These are phyloP conservation scores for Hemileccinum impolitum DNA, from an alignment of 768 basidiomycete genomes.

Conservation along the genomic window DNA sequence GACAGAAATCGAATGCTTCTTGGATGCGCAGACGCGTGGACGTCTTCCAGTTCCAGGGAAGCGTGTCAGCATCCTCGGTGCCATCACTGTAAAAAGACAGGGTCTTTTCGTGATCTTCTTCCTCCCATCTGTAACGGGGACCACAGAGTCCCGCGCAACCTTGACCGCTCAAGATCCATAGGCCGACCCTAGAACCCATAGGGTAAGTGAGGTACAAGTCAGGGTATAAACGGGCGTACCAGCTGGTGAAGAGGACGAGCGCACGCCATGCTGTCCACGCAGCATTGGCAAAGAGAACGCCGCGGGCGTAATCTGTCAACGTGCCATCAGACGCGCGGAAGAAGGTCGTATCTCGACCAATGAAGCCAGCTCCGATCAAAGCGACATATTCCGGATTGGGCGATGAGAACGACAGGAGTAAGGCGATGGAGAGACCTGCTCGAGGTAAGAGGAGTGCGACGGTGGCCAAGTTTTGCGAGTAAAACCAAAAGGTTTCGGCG, in stretches of 20 bases:
- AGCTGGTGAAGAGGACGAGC: constrained; percentile 65
- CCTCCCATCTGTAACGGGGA: constrained; percentile 82
- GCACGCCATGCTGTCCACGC: constrained; percentile 78
- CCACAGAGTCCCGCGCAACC: constrained; percentile 82
- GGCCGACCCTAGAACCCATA: constrained; percentile 53
- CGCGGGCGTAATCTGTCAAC: constrained; percentile 73
- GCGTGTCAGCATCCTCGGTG: constrained; percentile 40
- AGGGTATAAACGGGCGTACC: constrained; percentile 38
- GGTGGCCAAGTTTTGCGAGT: constrained; percentile 82
- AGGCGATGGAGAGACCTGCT: constrained; percentile 68
- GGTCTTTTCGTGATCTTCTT: constrained; percentile 65
- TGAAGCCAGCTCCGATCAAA: constrained; percentile 46
- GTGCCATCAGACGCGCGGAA: constrained; percentile 63
- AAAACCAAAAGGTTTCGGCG: constrained; percentile 82
- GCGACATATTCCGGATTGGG: constrained; percentile 46
- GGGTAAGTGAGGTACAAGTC: neutral
- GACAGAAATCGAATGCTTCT: constrained; percentile 81
- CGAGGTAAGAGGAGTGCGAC: constrained; percentile 81
- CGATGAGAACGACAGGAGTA: constrained; percentile 63
- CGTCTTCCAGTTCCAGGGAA: constrained; percentile 81
- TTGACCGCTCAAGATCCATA: constrained; percentile 77
- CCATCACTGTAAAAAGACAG: constrained; percentile 48
- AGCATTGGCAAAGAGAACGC: constrained; percentile 74
- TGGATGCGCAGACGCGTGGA: constrained; percentile 66
- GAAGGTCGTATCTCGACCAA: constrained; percentile 67